phyloP scores from a whole-genome alignment of 768 basidiomycete species.

The Collybiopsis confluens region DNA sequence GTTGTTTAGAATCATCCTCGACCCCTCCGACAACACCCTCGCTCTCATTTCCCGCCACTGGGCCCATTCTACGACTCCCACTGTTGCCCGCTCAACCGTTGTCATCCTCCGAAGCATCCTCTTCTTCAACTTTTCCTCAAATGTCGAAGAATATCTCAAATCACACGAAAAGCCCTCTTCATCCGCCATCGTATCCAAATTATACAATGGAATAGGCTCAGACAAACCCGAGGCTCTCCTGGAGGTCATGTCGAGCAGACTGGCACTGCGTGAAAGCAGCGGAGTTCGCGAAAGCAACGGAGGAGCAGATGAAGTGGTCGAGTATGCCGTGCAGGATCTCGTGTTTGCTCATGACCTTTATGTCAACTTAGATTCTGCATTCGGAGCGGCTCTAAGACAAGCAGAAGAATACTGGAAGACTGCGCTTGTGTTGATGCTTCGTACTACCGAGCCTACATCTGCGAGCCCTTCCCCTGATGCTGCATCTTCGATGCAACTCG shows the following conservation, averaged over 20 bases:
- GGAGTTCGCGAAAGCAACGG: too few species aligned
- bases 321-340: conserved; percentile 1
- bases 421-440: neutral
- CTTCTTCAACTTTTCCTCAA: neutral
- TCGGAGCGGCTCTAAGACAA: neutral
- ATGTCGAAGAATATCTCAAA: conserved; percentile 1
- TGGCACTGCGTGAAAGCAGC: too few species aligned
- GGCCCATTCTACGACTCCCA: neutral
- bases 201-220: neutral
- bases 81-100: neutral
- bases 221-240: too few species aligned
- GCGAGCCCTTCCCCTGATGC: too few species aligned
- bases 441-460: too few species aligned
- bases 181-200: neutral
- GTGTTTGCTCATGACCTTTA: neutral
- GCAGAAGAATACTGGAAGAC: neutral
- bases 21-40: neutral
- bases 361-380: neutral
- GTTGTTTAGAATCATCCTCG: neutral
- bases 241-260: too few species aligned
- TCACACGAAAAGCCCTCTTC: neutral
- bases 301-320: too few species aligned
- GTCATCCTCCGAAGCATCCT: neutral
- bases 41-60: neutral
- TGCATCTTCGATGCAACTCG: too few species aligned